These are phyloP conservation scores for Sporothrix protearum DNA, from an alignment of 2,329 filamentous ascomycete species.

Conservation along the genomic window DNA sequence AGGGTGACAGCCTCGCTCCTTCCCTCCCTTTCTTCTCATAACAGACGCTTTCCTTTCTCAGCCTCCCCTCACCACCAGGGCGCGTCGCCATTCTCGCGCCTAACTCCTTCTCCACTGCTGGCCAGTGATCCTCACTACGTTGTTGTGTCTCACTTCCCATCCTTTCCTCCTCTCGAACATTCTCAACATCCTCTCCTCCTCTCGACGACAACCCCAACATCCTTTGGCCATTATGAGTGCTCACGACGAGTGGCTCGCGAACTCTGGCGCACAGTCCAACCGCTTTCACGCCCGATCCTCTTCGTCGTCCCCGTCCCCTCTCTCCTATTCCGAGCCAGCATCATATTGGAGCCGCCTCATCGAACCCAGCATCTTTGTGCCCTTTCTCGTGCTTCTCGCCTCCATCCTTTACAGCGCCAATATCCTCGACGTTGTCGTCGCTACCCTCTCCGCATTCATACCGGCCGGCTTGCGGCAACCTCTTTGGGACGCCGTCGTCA, in stretches of 20 bases:
- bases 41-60: background rate
- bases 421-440: constrained; percentile 27
- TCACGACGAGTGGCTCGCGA: constrained; percentile 33
- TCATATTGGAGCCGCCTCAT: constrained; percentile 35
- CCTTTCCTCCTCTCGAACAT: constrained; percentile 20
- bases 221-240: constrained; percentile 36
- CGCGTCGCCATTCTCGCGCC: background rate
- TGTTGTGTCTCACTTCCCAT: background rate
- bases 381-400: constrained; percentile 36
- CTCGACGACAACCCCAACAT: constrained; percentile 18
- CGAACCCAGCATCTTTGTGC: constrained; percentile 38
- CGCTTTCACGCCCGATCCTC: constrained; percentile 29
- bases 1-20: constrained; percentile 6
- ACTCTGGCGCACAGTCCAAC: constrained; percentile 29
- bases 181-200: constrained; percentile 10
- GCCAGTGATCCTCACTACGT: constrained; percentile 5
- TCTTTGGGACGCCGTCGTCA: constrained; percentile 60
- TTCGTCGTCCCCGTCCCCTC: background rate
- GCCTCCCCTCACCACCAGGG: background rate
- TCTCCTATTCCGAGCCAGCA: constrained; percentile 27
- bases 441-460: constrained; percentile 29
- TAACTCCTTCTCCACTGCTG: background rate
- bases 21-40: background rate
- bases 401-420: constrained; percentile 37
- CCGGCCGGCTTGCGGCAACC: constrained; percentile 40